Base-by-base conservation (phyloP, 768 basidiomycete species). In the Punctularia strigosozonata region DNA sequence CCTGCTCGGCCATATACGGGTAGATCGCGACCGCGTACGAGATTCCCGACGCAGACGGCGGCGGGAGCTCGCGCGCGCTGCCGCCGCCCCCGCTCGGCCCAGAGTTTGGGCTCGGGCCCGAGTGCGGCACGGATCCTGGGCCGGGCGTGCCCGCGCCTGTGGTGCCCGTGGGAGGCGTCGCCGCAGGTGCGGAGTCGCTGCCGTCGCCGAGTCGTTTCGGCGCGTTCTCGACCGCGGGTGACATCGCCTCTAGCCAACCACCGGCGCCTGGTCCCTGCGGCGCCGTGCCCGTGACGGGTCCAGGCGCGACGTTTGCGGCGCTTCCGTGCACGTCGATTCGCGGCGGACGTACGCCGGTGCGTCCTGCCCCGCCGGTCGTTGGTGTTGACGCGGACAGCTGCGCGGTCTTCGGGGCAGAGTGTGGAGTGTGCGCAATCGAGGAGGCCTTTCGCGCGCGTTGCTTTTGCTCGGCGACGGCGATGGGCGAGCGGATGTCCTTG, bases 21-120 rank as follows among this genome's bases (percentile, higher is more conserved):
- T 99, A 98, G 48, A 98, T 98, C 22, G 92, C 90, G 24, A 99
- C 88, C 2, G 94, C 92, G 52, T 95, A 99, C 8, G 90, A 91
- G 15, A 91, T 70, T 12, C 76, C 78, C 18, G 33, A 13, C 12
- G 12, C 7, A 19, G 33, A 8, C 8, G 20, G 10, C 2, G 56
- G 50, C 13, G 58, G 57, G 35, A 59, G 51, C 43, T 59, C 59
- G 31, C 57, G 40, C 13, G 50, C 54, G 22, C 49, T 44, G 0
- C 50, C 42, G 26, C 49, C 43, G n/a, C 43, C 25, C 12, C 55
- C 51, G 30, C 36, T 41, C 17, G 43, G 43, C 10, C 45, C 41
- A 20, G 40, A n/a, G n/a, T n/a, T n/a, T n/a, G n/a, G n/a, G n/a
- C n/a, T n/a, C n/a, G n/a, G n/a, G n/a, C n/a, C n/a, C n/a, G n/a